Evolutionary conservation across 2,329 filamentous ascomycete species (phyloP), one percentile per base, ranked within the genome.

Genomic region (Ophiostoma australiae): DNA sequence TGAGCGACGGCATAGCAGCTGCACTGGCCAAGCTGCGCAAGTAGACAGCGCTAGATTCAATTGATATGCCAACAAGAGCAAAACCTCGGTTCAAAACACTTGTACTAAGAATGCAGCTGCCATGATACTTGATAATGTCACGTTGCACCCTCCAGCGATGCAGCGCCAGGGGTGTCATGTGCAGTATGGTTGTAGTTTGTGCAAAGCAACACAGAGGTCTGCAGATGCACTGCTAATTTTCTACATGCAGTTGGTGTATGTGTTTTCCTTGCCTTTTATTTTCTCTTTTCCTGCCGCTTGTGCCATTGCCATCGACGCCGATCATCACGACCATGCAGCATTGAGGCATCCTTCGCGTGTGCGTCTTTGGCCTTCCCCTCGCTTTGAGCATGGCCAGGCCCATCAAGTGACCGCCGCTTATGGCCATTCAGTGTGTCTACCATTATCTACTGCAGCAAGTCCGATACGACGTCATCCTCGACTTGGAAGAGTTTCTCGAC

Each of bases 1-100:
- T 90, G 5, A 83, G 83, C 72, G 86, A 83, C 66, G 87, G 88
- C 1, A 79, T 90, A 67, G 86, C 87, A 66, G 86, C 86, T 41
- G 88, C 88, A 20, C 76, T 90, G 72, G 87, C 87, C 8, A 88
- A 81, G 74, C 78, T 90, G 33, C 66, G 66, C 11, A 41, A 67
- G 23, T 67, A 48, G 66, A 33, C 6, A 17, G 5, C 23, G 8
- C 13, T 20, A 7, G 10, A 10, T 11, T 31, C 23, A 8, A 58
- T 35, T 31, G 58, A 35, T 17, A 15, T 33, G 11, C 4, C 13
- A 63, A 2, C 23, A 17, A 58, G 44, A 5, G 20, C 15, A 48
- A 3, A 5, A 15, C 23, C 52, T 27, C 44, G 17, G 52, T 8
- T 58, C 8, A 27, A 13, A 58, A 27, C 15, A 41, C 1, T 5